Percentiles rank a stretch among this genome's conserved stretches.
Evolutionary conservation across 208 protist genomes (phyloP).

Genomic region (Acanthamoeba lenticulata): DNA sequence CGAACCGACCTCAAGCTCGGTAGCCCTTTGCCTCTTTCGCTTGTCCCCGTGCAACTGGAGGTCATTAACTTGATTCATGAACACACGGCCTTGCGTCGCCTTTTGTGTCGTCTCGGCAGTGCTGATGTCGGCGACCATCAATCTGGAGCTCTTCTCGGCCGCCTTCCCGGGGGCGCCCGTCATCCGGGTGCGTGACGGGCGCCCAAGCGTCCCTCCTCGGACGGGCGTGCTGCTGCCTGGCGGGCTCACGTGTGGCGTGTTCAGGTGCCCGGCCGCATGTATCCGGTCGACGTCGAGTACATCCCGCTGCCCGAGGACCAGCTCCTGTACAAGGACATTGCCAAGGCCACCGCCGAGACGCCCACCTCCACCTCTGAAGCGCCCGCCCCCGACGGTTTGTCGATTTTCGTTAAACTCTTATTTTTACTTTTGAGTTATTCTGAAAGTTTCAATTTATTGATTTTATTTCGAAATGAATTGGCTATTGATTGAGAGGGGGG

Average conservation of each 20-base stretch:
- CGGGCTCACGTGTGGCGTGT: background rate
- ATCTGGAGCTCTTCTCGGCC: conserved; percentile 72
- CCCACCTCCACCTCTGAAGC: background rate
- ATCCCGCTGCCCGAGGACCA: conserved; percentile 66
- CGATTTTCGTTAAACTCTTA: background rate
- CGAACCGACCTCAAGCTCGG: conserved; percentile 48
- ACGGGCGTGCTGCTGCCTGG: background rate
- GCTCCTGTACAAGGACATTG: conserved; percentile 10
- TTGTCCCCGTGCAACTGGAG: background rate
- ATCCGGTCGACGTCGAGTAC: conserved; percentile 74
- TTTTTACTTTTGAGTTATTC: background rate
- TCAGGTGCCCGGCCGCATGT: conserved; percentile 75
- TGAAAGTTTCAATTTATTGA: too few species aligned
- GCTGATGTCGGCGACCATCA: conserved; percentile 78
- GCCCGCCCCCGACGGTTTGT: background rate
- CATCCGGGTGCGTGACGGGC: conserved; percentile 25
- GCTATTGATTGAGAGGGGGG: too few species aligned
- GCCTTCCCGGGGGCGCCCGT: conserved; percentile 71
- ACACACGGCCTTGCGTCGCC: background rate
- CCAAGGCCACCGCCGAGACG: background rate
- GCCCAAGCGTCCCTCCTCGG: too few species aligned
- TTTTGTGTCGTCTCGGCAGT: conserved; percentile 12
- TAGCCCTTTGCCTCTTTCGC: background rate
- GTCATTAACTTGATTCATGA: background rate
- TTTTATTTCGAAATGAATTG: too few species aligned